These are phyloP conservation scores for Canariomyces notabilis DNA, from an alignment of 2,329 filamentous ascomycete species.

Conservation along the genomic window DNA sequence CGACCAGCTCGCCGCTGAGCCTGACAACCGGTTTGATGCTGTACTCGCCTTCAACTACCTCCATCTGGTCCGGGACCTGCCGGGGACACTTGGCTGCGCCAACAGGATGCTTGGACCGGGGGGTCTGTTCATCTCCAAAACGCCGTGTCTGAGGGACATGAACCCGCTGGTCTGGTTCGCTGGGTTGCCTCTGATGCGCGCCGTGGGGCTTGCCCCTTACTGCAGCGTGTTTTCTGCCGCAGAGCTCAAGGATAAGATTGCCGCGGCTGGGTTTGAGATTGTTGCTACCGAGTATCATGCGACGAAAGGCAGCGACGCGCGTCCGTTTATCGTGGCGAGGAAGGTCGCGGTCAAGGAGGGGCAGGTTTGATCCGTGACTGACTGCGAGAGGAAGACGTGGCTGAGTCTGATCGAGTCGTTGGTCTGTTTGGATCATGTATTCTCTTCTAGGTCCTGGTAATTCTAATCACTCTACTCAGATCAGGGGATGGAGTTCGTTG, in stretches of 20 bases:
- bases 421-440: no score
- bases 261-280: not conserved
- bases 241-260: not conserved
- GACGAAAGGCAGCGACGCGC: not conserved
- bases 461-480: no score
- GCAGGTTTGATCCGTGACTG: no score
- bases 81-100: not conserved
- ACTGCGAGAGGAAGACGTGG: no score
- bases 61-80: conserved; percentile 1
- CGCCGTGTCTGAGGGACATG: not conserved
- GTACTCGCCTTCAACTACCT: conserved; percentile 1
- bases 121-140: conserved; percentile 1
- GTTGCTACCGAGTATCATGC: not conserved
- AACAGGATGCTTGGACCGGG: not conserved
- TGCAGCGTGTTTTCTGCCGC: not conserved
- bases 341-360: no score
- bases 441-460: no score
- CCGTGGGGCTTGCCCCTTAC: not conserved
- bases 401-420: no score
- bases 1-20: not conserved
- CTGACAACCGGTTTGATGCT: not conserved
- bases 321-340: not conserved
- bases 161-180: not conserved
- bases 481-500: no score
- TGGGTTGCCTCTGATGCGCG: not conserved